A percentile compares a stretch with the other conserved stretches of the same genome.
Conservation (phyloP, 495 filamentous ascomycete genomes). For the Letharia lupina region DNA sequence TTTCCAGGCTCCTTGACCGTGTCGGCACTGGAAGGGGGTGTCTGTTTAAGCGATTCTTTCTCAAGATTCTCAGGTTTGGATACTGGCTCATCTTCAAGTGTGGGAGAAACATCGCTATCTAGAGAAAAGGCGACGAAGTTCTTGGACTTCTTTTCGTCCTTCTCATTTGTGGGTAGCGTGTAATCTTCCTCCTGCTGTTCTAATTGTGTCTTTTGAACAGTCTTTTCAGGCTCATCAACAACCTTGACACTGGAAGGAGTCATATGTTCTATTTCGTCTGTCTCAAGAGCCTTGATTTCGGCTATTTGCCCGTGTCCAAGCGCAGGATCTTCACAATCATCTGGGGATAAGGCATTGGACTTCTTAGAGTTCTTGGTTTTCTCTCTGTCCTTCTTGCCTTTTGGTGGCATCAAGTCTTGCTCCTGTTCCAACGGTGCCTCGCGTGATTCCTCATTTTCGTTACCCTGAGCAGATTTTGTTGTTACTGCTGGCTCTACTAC, state of each 20-base stretch:
- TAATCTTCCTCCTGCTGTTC: slow-evolving; percentile 7
- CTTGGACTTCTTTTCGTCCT: slow-evolving; percentile 38
- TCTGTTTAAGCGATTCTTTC: slow-evolving; percentile 19
- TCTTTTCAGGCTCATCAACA: not conserved
- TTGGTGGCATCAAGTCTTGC: slow-evolving; percentile 1
- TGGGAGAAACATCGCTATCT: slow-evolving; percentile 21
- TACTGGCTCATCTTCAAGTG: slow-evolving; percentile 9
- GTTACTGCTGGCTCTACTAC: not conserved
- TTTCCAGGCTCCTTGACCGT: slow-evolving; percentile 23
- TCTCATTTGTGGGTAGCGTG: slow-evolving; percentile 25
- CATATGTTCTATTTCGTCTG: not conserved
- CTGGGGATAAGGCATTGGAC: slow-evolving; percentile 24
- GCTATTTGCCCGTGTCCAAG: slow-evolving; percentile 16
- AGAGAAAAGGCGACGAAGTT: slow-evolving; percentile 27
- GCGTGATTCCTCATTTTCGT: not conserved
- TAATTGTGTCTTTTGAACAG: not conserved
- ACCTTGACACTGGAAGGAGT: not conserved
- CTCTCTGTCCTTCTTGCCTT: slow-evolving; percentile 32
- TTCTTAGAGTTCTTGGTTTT: slow-evolving; percentile 33
- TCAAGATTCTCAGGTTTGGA: slow-evolving; percentile 18
- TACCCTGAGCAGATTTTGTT: not conserved
- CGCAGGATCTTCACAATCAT: slow-evolving; percentile 11
- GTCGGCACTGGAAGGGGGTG: slow-evolving; percentile 5
- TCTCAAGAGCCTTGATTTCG: slow-evolving; percentile 12
- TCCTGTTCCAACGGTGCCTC: slow-evolving; percentile 2